Evolutionary conservation across 495 filamentous ascomycete genomes (phyloP), one percentile per base, ranked within the genome.

Genomic region (Aspergillus bertholletiae): DNA sequence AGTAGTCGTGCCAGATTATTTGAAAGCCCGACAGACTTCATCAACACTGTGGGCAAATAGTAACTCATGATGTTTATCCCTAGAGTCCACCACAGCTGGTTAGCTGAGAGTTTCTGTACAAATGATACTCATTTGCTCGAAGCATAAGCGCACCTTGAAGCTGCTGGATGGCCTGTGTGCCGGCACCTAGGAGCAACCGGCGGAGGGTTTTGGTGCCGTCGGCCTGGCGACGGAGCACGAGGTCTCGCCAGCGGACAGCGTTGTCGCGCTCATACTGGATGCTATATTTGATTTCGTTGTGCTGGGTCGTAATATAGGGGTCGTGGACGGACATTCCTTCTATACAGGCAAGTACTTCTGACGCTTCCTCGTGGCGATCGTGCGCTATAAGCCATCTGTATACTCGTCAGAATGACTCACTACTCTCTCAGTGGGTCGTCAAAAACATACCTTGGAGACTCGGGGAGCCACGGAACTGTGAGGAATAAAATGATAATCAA

Each of bases 151-250:
- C 5, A 46, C 58, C 57, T 26, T 52, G 21, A 8, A 83, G 67
- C 51, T 83, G 81, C 50, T 83, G 79, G 75, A 82, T 80, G 17
- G 73, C 70, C 44, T 84, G 79, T 0, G 69, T 75, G 2, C 78
- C 76, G 18, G 72, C 74, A 18, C 80, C 77, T 0, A 84, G 75
- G 28, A 80, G 37, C 2, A 83, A 44, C 18, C 80, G 65, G 17
- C 79, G 73, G 2, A 82, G 60, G 4, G 76, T 79, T 22, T 72
- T 74, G 7, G 75, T 80, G 22, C 66, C 66, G 22, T 66, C 64
- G 22, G 66, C 56, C 13, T 66, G 71, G 28, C 68, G 69, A 30
- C 74, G 71, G 18, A 68, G 59, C 2, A 82, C 50, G 12, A 81
- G 63, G 49, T 81, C 79, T 7, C 63, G 47, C 75, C 78, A 82